phyloP scores from a whole-genome alignment of 352 stramenopile species.

The Phytophthora podocarpi region DNA sequence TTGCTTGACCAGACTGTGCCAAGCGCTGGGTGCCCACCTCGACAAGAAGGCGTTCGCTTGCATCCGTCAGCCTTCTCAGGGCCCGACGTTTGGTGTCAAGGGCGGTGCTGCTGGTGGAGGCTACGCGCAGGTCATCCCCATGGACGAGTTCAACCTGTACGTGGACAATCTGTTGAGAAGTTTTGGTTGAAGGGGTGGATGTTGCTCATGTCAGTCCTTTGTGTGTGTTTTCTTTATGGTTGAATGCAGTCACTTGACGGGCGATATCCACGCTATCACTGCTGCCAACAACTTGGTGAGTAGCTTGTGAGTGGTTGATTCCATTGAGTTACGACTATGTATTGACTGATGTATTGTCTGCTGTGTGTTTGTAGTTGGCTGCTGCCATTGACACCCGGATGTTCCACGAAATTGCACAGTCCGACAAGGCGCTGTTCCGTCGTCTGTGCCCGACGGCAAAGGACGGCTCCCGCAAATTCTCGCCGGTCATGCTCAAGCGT shows the following conservation, averaged over 20 bases:
- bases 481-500: slow-evolving; percentile 91
- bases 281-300: slow-evolving; percentile 96
- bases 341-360: neutral
- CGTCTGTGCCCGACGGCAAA: slow-evolving; percentile 87
- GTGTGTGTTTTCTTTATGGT: neutral
- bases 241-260: slow-evolving; percentile 92
- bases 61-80: slow-evolving; percentile 97
- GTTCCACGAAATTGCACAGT: slow-evolving; percentile 95
- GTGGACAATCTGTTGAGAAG: slow-evolving; percentile 72
- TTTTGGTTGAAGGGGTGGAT: neutral
- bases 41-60: slow-evolving; percentile 96
- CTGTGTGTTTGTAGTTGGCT: slow-evolving; percentile 69
- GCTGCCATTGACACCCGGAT: slow-evolving; percentile 98
- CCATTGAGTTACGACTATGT: neutral
- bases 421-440: slow-evolving; percentile 86
- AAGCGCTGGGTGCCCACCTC: slow-evolving; percentile 93
- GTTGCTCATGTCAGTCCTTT: slow-evolving; percentile 10
- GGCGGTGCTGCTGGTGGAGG: slow-evolving; percentile 80
- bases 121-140: slow-evolving; percentile 94
- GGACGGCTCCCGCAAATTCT: slow-evolving; percentile 86
- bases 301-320: neutral
- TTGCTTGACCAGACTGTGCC: slow-evolving; percentile 80
- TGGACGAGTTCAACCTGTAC: slow-evolving; percentile 99
- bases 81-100: slow-evolving; percentile 99
- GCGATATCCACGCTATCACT: slow-evolving; percentile 98